Conservation (phyloP, 805 yeast genomes). For the Cyberlindnera mycetangii region DNA sequence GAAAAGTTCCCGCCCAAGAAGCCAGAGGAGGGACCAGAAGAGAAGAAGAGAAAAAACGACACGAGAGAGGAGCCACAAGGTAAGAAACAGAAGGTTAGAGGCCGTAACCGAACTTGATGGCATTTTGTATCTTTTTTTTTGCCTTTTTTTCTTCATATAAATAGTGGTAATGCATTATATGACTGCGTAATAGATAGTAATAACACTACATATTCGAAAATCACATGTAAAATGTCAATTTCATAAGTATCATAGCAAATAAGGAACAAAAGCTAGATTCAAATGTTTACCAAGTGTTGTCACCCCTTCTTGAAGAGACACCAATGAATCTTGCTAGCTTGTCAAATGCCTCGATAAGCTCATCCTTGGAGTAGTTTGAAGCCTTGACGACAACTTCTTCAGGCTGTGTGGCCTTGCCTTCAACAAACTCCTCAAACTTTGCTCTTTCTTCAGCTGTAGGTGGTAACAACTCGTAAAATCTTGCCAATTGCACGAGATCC, state of each 20-base stretch:
- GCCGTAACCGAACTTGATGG: conserved; percentile 27
- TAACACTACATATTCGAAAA: too few species aligned
- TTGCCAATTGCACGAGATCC: conserved; percentile 51
- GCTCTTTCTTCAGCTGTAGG: conserved; percentile 55
- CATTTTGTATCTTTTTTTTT: too few species aligned
- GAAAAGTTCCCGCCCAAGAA: conserved; percentile 36
- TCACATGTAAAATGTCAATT: too few species aligned
- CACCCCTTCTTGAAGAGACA: conserved; percentile 49
- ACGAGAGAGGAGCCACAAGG: neutral
- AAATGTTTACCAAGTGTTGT: conserved; percentile 45
- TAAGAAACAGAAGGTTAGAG: conserved; percentile 29
- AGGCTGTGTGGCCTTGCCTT: conserved; percentile 46
- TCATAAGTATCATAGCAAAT: too few species aligned
- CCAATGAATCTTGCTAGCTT: conserved; percentile 72
- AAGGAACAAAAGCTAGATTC: neutral
- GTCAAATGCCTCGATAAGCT: conserved; percentile 52
- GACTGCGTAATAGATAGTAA: too few species aligned
- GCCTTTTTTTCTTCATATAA: too few species aligned
- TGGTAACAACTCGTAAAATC: conserved; percentile 77
- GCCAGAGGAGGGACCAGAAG: conserved; percentile 20
- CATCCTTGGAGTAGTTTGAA: conserved; percentile 39
- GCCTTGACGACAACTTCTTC: conserved; percentile 26
- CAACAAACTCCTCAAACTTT: conserved; percentile 47
- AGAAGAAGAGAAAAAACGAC: conserved; percentile 18
- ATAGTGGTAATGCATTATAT: too few species aligned